Base-by-base conservation (phyloP, 306 rosid genomes). In the Malus sylvestris region DNA sequence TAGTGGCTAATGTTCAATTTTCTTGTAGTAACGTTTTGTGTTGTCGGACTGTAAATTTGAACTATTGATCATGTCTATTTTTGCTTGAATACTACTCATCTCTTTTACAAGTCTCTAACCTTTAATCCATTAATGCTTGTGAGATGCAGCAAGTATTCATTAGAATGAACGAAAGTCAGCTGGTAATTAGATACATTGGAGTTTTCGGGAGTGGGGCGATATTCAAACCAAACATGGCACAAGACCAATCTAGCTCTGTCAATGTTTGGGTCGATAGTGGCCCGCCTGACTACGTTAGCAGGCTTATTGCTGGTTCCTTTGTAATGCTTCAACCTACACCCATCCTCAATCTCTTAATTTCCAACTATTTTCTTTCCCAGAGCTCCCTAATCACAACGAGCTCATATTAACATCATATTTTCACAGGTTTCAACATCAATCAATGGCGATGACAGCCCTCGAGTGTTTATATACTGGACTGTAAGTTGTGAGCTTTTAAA, bases 391-490 rank as follows among this genome's bases (percentile, higher is more conserved):
- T n/a, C 27, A n/a, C 62, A 57, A 57, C 3, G 8, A 22, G 62
- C 29, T 57, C 14, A 20, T 25, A 57, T 57, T 57, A 7, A 8
- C 27, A n/a, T 57, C 27, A 20, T 12, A 16, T 4, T 40, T 40
- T 59, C 62, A 18, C 29, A 76, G 78, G 78, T 70, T n/a, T 53
- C 76, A 19, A 68, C 30, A 29, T 7, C 67, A 0, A 6, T 70
- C 4, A 70, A 76, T 7, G 63, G 70, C 0, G 78, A 71, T 40
- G 6, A 4, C 57, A 4, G 16, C n/a, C 71, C 76, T 70, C 55
- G 69, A 27, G 7, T 71, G 53, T 76, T 81, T 76, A 44, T 70
- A 13, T 76, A 70, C 65, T 76, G 74, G 81, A 22, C 63, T 22
- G 84, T 81, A 71, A 71, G 69, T 33, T 33, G 35, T 33, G 35